phyloP scores from a whole-genome alignment of 257 asterid species.

The Solanum etuberosum region DNA sequence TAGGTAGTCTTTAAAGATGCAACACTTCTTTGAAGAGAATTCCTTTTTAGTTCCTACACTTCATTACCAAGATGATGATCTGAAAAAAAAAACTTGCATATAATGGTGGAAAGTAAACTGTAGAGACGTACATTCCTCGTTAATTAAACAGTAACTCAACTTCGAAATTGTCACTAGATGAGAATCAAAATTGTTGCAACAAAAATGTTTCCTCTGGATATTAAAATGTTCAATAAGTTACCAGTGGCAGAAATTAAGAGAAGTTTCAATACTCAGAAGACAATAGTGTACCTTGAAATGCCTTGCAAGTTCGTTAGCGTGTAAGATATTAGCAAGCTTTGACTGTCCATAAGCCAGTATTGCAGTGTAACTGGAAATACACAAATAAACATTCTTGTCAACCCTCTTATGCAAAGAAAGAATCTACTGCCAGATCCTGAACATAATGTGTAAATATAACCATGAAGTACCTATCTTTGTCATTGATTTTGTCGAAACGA shows the following conservation, averaged over 20 bases:
- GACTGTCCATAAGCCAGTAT: constrained; percentile 55
- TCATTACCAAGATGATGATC: background rate
- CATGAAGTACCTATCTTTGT: constrained; percentile 16
- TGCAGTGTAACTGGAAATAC: constrained; percentile 35
- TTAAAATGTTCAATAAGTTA: background rate
- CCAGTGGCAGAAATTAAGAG: background rate
- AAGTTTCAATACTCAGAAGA: background rate
- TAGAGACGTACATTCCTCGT: background rate
- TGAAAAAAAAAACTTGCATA: background rate
- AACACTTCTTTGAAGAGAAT: background rate
- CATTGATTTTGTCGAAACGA: constrained; percentile 24
- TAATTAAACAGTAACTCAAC: background rate
- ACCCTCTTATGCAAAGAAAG: background rate
- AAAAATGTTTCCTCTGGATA: background rate
- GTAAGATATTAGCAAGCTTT: constrained; percentile 61
- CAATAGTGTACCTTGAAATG: constrained; percentile 31
- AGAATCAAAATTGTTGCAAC: background rate
- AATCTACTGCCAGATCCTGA: background rate
- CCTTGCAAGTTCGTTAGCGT: constrained; percentile 54
- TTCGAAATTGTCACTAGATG: background rate
- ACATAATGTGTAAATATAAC: background rate
- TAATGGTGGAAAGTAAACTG: background rate
- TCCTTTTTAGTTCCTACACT: background rate
- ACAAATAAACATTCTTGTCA: background rate
- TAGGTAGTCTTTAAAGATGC: background rate